Conservation (phyloP, 106 monocot genomes). For the Allium sativum region DNA sequence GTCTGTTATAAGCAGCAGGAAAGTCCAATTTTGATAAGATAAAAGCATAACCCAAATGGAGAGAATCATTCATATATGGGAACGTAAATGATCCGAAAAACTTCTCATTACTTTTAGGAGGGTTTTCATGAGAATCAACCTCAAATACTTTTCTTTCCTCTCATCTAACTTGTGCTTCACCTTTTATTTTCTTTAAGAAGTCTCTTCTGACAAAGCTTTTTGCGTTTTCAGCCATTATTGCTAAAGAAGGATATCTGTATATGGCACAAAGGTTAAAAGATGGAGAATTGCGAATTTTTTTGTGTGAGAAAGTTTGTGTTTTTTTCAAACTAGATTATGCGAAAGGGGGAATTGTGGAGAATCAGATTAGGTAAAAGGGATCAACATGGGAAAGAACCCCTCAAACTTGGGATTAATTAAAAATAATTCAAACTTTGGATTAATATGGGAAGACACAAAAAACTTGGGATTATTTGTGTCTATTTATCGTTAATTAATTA, state of each 20-base stretch:
- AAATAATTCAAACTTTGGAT: too few relatives aligned
- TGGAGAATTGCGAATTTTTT: too few relatives aligned
- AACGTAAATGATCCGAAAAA: constrained; percentile 95
- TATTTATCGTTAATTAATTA: too few relatives aligned
- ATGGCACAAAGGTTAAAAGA: neutral
- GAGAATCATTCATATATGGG: constrained; percentile 85
- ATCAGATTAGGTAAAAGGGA: too few relatives aligned
- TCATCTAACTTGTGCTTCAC: constrained; percentile 50
- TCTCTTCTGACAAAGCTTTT: constrained; percentile 76
- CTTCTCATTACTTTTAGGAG: constrained; percentile 49
- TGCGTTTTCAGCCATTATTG: constrained; percentile 23
- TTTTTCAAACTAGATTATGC: too few relatives aligned
- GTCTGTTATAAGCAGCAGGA: constrained; percentile 55
- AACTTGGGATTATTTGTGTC: too few relatives aligned
- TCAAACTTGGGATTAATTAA: too few relatives aligned
- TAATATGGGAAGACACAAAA: too few relatives aligned
- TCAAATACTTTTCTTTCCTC: constrained; percentile 58
- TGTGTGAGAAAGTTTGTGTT: too few relatives aligned
- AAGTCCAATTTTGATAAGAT: constrained; percentile 77
- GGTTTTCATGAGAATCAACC: constrained; percentile 21
- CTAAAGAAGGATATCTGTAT: constrained; percentile 7
- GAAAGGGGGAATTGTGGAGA: too few relatives aligned
- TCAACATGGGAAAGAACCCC: too few relatives aligned
- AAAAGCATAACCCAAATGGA: constrained; percentile 80
- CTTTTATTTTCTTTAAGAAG: constrained; percentile 51